Evolutionary conservation across 1,284 basidiomycete species (phyloP), one percentile per base, ranked within the genome.

Genomic region (Heterobasidion irregulare): DNA sequence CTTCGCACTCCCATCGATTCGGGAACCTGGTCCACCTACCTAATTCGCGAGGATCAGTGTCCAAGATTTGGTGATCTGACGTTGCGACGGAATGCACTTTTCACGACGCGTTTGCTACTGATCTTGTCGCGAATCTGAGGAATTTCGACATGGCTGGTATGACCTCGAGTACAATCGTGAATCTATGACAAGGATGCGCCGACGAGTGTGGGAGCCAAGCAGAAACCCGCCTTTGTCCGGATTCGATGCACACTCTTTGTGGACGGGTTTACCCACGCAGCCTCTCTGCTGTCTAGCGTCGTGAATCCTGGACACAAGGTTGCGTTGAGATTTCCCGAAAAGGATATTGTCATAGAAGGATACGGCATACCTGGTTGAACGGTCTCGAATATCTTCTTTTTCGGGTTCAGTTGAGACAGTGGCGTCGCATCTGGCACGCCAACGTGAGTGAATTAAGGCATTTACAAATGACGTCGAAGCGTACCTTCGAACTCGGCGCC

Each of bases 321-420:
- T 26, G 26, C 2, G 26, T 19, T 59, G n/a, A 59, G 19, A 52
- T 5, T 26, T 26, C 26, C 5, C 4, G 26, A 26, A 5, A 5
- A 26, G 38, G 38, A 8, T 6, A 7, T 6, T 41, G 49, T 49
- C 26, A 51, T 15, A 50, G 32, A 35, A 41, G 18, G 45, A n/a
- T 1, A 41, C 47, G 47, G 35, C 70, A 33, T 59, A 86, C 88
- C 83, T 59, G 93, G 93, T 67, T 96, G 95, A 52, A 98, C 83
- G 0, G 92, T 88, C 74, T 98, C 95, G 63, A 96, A 98, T 35
- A 97, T 89, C 75, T 98, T 98, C 76, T 96, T 97, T 75, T 98
- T 98, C 9, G 94, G 94, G 72, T 96, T 97, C 59, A 98, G 77
- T 65, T 93, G 90, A 2, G 86, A 69, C 45, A 95, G 74, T 2